Percentiles rank a stretch among this genome's conserved stretches.
phyloP scores from a whole-genome alignment of 345 rosid species.

The Acer campestre region DNA sequence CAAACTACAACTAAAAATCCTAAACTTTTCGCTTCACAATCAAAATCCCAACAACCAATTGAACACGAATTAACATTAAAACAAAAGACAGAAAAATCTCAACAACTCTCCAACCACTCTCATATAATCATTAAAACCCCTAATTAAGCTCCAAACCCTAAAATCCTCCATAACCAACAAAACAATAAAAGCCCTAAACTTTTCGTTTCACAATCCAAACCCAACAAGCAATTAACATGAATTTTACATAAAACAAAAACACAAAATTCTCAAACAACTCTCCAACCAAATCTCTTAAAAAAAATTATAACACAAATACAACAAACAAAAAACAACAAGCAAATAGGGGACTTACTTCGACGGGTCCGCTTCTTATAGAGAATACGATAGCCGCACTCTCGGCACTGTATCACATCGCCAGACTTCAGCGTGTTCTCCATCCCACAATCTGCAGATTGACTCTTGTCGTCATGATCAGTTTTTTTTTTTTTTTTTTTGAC shows the following conservation, averaged over 20 bases:
- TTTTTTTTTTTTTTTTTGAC: background rate
- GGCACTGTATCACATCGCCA: constrained; percentile 89
- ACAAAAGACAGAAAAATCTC: background rate
- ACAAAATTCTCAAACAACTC: too few relatives aligned
- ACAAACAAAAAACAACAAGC: background rate
- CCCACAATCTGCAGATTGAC: constrained; percentile 61
- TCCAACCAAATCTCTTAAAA: too few relatives aligned
- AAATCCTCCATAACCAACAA: background rate
- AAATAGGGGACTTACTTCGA: constrained; percentile 46
- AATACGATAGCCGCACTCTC: constrained; percentile 93
- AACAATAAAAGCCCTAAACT: background rate
- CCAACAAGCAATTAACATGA: background rate
- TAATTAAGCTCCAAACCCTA: background rate
- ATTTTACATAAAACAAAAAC: background rate
- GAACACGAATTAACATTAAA: background rate
- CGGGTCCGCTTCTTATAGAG: constrained; percentile 95
- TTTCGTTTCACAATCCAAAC: background rate
- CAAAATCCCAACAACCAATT: background rate
- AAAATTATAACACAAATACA: background rate
- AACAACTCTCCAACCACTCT: too few relatives aligned
- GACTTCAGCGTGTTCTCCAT: constrained; percentile 74
- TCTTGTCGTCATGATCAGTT: background rate
- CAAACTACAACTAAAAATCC: background rate
- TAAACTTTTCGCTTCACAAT: background rate
- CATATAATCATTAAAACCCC: background rate